Evolutionary conservation across 768 basidiomycete genomes (phyloP), one percentile per base, ranked within the genome.

Genomic region (Ramaria sp.): DNA sequence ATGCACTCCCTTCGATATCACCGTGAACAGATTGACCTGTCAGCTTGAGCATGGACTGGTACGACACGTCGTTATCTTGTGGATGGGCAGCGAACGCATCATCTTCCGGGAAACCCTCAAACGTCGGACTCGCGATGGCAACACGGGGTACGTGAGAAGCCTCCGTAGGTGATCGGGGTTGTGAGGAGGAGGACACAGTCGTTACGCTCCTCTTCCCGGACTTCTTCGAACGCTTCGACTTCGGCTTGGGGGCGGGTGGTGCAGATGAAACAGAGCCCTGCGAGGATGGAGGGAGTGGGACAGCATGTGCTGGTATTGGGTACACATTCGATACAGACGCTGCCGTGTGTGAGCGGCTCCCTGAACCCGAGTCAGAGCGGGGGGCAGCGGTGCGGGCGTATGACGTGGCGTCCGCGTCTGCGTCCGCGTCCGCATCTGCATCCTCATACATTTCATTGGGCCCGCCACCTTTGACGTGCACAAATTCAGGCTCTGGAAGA

Each of bases 321-420:
- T 34, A 9, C 15, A 41, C 48, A 30, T 30, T 57, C 24, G 73
- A 73, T 25, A 67, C 44, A 0, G 78, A 79, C 3, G 76, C 66
- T 3, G 82, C 81, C 0, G 82, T 83, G 30, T 78, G 74, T 3
- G 81, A 83, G 34, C 74, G 77, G 3, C 79, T 81, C 56, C 81
- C 78, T 0, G 83, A 84, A 24, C 74, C 77, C 30, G 72, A 70
- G 9, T 65, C 65, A 3, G 61, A 64, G 2, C 69, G 63, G 0
- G 62, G 65, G 41, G 66, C 69, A 22, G 62, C 52, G 1, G 62
- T 59, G n/a, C 59, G 70, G 5, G 75, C 61, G 63, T 85, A 85
- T 10, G 75, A 56, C 39, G 70, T 73, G 0, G 77, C 83, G 39
- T 77, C 83, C 18, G 85, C 69, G 65, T 86, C 83, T 0, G 78